phyloP scores from a whole-genome alignment of 2,329 filamentous ascomycete genomes.

The Fusarium sp. region DNA sequence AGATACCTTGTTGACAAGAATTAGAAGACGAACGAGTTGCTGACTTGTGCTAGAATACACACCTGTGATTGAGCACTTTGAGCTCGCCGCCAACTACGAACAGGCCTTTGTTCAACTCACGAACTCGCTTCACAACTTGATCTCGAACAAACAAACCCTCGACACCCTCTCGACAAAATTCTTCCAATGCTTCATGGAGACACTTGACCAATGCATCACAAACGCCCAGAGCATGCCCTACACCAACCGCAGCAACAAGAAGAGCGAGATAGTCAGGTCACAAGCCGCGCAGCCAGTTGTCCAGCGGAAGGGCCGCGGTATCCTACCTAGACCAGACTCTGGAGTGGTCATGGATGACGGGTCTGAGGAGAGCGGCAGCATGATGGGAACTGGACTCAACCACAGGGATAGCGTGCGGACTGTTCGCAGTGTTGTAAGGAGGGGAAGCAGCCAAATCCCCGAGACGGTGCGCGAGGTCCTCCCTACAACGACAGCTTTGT shows the following conservation, averaged over 20 bases:
- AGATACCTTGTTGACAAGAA: not conserved
- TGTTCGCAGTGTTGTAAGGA: slow-evolving; percentile 31
- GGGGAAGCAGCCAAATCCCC: slow-evolving; percentile 42
- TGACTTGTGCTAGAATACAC: slow-evolving; percentile 49
- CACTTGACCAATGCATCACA: slow-evolving; percentile 51
- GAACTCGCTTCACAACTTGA: slow-evolving; percentile 51
- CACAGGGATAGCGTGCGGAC: slow-evolving; percentile 50
- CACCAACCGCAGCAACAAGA: slow-evolving; percentile 56
- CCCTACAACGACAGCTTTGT: slow-evolving; percentile 16
- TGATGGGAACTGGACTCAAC: slow-evolving; percentile 34
- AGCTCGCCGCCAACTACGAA: slow-evolving; percentile 51
- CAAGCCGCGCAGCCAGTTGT: slow-evolving; percentile 32
- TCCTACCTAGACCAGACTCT: slow-evolving; percentile 51
- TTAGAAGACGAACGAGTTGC: not conserved
- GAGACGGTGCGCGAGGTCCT: slow-evolving; percentile 38
- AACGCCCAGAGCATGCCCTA: slow-evolving; percentile 54
- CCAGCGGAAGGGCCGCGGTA: slow-evolving; percentile 41
- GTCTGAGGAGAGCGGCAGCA: slow-evolving; percentile 53
- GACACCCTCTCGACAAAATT: slow-evolving; percentile 55
- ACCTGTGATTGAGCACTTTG: slow-evolving; percentile 57
- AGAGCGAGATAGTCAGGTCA: slow-evolving; percentile 45
- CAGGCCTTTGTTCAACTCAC: slow-evolving; percentile 50
- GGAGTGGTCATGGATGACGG: slow-evolving; percentile 55
- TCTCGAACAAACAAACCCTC: slow-evolving; percentile 52
- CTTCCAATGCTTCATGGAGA: slow-evolving; percentile 56